Evolutionary conservation across 164 flowering plant genomes (phyloP), one percentile per base, ranked within the genome.

Genomic region (Stephania japonica): DNA sequence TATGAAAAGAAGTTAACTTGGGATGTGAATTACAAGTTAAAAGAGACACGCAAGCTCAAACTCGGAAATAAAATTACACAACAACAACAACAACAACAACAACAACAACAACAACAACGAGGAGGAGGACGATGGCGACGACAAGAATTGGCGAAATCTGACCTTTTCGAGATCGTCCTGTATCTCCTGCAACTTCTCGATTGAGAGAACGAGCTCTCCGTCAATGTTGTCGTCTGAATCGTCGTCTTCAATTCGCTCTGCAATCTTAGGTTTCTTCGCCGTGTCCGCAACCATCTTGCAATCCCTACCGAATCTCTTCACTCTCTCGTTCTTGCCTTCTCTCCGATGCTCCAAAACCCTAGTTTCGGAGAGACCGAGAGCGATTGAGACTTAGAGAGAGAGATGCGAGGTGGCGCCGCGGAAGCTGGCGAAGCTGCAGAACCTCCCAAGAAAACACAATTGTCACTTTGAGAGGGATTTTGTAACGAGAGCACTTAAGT

Each of bases 151-250:
- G 7, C 9, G 7, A 14, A 26, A 27, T 21, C 43, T 66, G 27
- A 82, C 88, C 84, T 86, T 86, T 56, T 86, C 88, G 63, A 86
- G 85, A 70, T 86, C 84, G 64, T 86, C 87, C 72, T 86, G 88
- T 12, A 86, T 63, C 66, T 86, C 87, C 76, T 86, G 88, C 69
- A 86, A 70, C 81, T 81, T 86, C 78, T 86, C 88, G 71, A 86
- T 81, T 56, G 85, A 84, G 44, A 80, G 77, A 69, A 86, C 83
- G 50, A 86, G 87, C 65, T 84, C 82, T 4, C 70, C 74, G 59
- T 86, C 86, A 73, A 84, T 80, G 78, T 80, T 84, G 56, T 80
- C 83, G 53, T 84, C 87, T 26, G 77, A 42, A 8, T 80, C 84
- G 14, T 81, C 86, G 9, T 78, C 80, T 49, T 79, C 80, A 42